Conservation (phyloP, 2,329 filamentous ascomycete genomes). For the Fusarium agapanthi region DNA sequence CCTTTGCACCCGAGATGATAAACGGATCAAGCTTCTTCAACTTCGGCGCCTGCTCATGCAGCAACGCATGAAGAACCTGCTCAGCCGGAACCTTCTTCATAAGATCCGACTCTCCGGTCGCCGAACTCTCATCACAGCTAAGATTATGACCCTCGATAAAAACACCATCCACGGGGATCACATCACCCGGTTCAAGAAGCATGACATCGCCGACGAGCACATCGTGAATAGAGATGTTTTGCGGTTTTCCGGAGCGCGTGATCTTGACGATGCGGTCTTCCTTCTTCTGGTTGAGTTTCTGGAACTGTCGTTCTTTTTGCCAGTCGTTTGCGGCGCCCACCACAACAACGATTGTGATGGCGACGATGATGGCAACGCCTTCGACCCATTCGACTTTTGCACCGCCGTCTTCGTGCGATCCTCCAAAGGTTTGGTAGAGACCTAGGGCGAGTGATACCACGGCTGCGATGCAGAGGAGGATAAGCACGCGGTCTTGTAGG, state of each 20-base stretch:
- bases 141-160: conserved; percentile 64
- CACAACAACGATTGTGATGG: conserved; percentile 70
- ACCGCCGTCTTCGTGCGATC: conserved; percentile 52
- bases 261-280: conserved; percentile 72
- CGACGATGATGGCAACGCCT: conserved; percentile 72
- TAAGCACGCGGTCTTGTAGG: conserved; percentile 73
- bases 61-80: conserved; percentile 64
- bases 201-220: conserved; percentile 76
- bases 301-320: conserved; percentile 73
- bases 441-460: conserved; percentile 72
- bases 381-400: conserved; percentile 70
- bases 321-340: conserved; percentile 73
- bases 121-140: conserved; percentile 76
- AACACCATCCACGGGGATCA: conserved; percentile 75
- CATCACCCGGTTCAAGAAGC: conserved; percentile 73
- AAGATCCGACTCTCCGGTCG: conserved; percentile 76
- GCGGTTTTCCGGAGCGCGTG: conserved; percentile 70
- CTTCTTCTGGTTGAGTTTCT: conserved; percentile 69
- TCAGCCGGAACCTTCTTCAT: conserved; percentile 72
- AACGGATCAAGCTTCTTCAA: conserved; percentile 69
- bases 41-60: conserved; percentile 54
- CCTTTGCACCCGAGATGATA: conserved; percentile 64
- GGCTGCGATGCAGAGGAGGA: conserved; percentile 71
- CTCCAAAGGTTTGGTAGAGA: conserved; percentile 70
- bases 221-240: conserved; percentile 71